phyloP scores from a whole-genome alignment of 2,329 filamentous ascomycete genomes.

The Aspergillus ustus region DNA sequence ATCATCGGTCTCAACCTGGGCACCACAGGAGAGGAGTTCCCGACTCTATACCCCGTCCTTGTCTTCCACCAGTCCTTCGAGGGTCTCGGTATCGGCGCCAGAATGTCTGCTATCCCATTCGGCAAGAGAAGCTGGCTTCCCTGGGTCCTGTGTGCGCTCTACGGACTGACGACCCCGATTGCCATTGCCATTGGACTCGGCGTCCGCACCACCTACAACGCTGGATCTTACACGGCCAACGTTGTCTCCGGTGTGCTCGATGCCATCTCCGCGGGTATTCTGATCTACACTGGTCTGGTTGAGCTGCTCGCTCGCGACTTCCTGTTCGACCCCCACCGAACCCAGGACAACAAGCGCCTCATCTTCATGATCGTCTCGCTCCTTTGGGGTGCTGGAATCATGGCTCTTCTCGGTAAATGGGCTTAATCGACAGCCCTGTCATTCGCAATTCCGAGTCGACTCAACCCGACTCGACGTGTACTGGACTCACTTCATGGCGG shows the following conservation, averaged over 20 bases:
- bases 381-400: slow-evolving; percentile 49
- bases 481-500: not conserved
- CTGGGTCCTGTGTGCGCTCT: slow-evolving; percentile 17
- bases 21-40: slow-evolving; percentile 62
- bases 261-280: slow-evolving; percentile 17
- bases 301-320: slow-evolving; percentile 20
- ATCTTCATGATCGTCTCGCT: slow-evolving; percentile 49
- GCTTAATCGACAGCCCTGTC: slow-evolving; percentile 33
- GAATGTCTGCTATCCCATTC: slow-evolving; percentile 62
- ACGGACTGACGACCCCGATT: slow-evolving; percentile 20
- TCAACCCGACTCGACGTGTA: not conserved
- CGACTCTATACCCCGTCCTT: slow-evolving; percentile 62
- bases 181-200: slow-evolving; percentile 20
- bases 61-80: slow-evolving; percentile 69
- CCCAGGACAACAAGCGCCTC: slow-evolving; percentile 30
- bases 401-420: slow-evolving; percentile 59
- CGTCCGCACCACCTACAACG: slow-evolving; percentile 19
- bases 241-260: slow-evolving; percentile 18
- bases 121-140: slow-evolving; percentile 30
- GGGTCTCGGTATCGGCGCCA: slow-evolving; percentile 65
- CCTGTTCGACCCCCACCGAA: slow-evolving; percentile 20
- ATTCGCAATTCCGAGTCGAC: not conserved
- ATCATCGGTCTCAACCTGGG: slow-evolving; percentile 68
- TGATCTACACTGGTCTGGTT: slow-evolving; percentile 19
- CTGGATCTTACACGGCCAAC: slow-evolving; percentile 14